A percentile compares a stretch with the other conserved stretches of the same genome.
Conservation (phyloP, 306 rosid genomes). For the Astragalus glycyphyllos region DNA sequence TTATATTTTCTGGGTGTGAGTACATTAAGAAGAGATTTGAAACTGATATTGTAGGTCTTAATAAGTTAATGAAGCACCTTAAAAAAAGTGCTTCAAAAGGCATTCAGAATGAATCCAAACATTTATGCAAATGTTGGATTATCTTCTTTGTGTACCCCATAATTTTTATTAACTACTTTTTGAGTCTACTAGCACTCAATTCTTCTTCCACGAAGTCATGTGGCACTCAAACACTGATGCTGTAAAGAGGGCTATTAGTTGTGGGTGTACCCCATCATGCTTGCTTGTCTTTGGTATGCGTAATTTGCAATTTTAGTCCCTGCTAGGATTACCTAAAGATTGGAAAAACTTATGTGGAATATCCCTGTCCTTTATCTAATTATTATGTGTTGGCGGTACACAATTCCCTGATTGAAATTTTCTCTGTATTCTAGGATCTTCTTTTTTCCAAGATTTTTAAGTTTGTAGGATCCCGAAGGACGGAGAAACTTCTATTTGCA, state of each 20-base stretch:
- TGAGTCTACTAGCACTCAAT: not conserved
- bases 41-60: not conserved
- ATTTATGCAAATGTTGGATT: not conserved
- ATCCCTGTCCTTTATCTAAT: no score
- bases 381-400: not conserved
- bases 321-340: not conserved
- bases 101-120: not conserved
- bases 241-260: not conserved
- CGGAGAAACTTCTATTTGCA: not conserved
- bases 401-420: not conserved
- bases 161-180: slow-evolving; percentile 1
- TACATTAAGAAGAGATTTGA: slow-evolving; percentile 17
- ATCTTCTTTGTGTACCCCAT: not conserved
- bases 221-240: not conserved
- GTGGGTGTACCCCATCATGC: no score
- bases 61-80: slow-evolving; percentile 1
- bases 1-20: slow-evolving; percentile 16
- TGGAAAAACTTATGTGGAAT: no score
- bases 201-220: not conserved
- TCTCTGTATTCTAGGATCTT: not conserved
- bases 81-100: not conserved
- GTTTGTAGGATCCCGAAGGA: no score
- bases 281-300: slow-evolving; percentile 21
- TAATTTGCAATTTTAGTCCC: not conserved
- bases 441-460: not conserved